These are phyloP conservation scores for Arachis monticola DNA, from an alignment of 331 rosid species.

Conservation along the genomic window DNA sequence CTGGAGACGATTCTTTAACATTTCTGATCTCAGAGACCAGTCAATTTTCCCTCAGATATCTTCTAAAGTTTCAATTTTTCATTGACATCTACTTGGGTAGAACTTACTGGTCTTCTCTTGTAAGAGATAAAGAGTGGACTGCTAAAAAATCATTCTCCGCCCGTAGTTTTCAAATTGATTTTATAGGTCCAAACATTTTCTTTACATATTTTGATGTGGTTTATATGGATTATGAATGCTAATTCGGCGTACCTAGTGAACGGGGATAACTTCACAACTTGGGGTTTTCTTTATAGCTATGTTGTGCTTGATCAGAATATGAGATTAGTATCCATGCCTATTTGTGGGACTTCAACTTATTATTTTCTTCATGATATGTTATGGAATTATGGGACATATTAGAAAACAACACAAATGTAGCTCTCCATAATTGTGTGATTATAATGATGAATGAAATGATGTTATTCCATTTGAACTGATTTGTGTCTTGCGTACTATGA, in stretches of 20 bases:
- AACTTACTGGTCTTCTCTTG: neutral
- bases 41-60: neutral
- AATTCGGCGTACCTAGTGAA: neutral
- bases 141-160: neutral
- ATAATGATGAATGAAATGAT: neutral
- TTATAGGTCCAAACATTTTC: neutral
- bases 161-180: neutral
- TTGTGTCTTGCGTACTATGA: neutral
- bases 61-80: neutral
- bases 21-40: no score
- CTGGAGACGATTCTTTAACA: no score
- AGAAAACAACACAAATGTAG: neutral
- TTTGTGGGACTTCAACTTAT: neutral
- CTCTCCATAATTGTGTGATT: neutral
- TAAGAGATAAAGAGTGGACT: neutral
- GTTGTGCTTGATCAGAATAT: neutral
- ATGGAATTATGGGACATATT: neutral
- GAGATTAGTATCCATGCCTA: neutral
- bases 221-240: neutral
- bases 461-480: no score
- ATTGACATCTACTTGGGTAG: neutral
- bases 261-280: neutral
- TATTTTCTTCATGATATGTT: neutral
- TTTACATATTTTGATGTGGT: neutral
- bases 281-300: neutral